Evolutionary conservation across 106 monocot genomes (phyloP), one percentile per base, ranked within the genome.

Genomic region (Dendrobium catenatum): DNA sequence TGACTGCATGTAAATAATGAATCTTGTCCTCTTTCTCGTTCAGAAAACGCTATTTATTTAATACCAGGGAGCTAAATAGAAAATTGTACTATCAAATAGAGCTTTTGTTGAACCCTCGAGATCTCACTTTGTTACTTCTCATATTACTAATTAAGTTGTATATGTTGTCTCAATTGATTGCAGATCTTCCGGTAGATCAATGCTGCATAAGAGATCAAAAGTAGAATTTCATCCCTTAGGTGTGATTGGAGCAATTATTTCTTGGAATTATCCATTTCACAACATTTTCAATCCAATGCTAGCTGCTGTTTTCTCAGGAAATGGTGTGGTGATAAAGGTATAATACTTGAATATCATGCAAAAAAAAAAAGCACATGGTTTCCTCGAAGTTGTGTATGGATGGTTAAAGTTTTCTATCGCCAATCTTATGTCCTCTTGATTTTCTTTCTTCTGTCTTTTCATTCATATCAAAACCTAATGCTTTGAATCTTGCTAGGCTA

Each of bases 191-290:
- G 99, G 99, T 33, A 86, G 93, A 83, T 99, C 99, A 85, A 99
- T 99, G 99, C 64, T 95, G 73, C 99, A 99, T 84, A 99, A 99
- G 77, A 91, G 83, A 88, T 89, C 95, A 73, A 99, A 86, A 84
- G 99, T 99, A 72, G 99, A 99, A 76, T 99, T 95, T 79, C 82
- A 95, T 90, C 99, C 99, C 15, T 83, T 99, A 58, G 99, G 99
- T 75, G 99, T 99, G 33, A 88, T 99, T 90, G 99, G 99, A 29
- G 99, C 99, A 56, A 99, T 99, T 85, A 93, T 99, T 40, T 95
- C 99, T 79, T 99, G 99, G 99, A 99, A 99, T 78, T 99, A 99
- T 86, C 99, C 99, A 26, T 99, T 99, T 80, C 99, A 99, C 80
- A 99, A 99, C 78, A 85, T 99, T 56, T 95, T 99, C 41, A 99